Evolutionary conservation across 257 asterid species (phyloP).

Genomic region (Verbascum thapsus): DNA sequence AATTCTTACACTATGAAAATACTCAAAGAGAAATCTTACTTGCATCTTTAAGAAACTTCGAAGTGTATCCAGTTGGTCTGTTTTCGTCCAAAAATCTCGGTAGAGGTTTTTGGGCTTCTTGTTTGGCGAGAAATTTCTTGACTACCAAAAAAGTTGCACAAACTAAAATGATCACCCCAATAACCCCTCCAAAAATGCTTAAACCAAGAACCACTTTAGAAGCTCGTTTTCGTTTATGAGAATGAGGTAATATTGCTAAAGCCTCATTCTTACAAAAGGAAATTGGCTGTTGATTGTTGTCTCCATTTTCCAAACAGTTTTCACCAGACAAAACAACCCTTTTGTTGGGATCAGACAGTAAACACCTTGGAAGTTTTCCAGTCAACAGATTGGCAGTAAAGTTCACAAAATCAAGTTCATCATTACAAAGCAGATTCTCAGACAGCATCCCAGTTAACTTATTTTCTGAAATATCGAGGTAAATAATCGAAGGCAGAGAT

Average conservation of each 20-base stretch:
- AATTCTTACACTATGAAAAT: not conserved
- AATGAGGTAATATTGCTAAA: slow-evolving; percentile 66
- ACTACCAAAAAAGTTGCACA: slow-evolving; percentile 37
- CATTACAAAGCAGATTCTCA: slow-evolving; percentile 53
- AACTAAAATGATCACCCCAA: slow-evolving; percentile 53
- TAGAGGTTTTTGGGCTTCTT: slow-evolving; percentile 31
- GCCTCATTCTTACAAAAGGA: slow-evolving; percentile 76
- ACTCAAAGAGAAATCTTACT: slow-evolving; percentile 47
- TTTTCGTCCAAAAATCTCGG: slow-evolving; percentile 48
- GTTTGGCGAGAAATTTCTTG: slow-evolving; percentile 47
- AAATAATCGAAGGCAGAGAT: slow-evolving; percentile 64
- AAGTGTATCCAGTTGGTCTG: slow-evolving; percentile 57
- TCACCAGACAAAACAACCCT: slow-evolving; percentile 44
- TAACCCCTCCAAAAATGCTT: slow-evolving; percentile 55
- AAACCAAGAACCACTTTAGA: slow-evolving; percentile 48
- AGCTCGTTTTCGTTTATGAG: slow-evolving; percentile 41
- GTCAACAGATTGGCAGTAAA: slow-evolving; percentile 72
- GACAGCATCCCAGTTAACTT: slow-evolving; percentile 76
- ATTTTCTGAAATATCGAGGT: slow-evolving; percentile 61
- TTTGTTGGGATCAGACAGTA: slow-evolving; percentile 39
- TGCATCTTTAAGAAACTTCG: slow-evolving; percentile 77
- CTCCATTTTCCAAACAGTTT: slow-evolving; percentile 61
- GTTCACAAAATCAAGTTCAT: slow-evolving; percentile 61
- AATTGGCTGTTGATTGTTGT: slow-evolving; percentile 54
- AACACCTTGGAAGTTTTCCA: slow-evolving; percentile 72